A percentile compares a stretch with the other conserved stretches of the same genome.
These are phyloP conservation scores for Teunomyces kruisii DNA, from an alignment of 805 yeast genomes.

Conservation along the genomic window DNA sequence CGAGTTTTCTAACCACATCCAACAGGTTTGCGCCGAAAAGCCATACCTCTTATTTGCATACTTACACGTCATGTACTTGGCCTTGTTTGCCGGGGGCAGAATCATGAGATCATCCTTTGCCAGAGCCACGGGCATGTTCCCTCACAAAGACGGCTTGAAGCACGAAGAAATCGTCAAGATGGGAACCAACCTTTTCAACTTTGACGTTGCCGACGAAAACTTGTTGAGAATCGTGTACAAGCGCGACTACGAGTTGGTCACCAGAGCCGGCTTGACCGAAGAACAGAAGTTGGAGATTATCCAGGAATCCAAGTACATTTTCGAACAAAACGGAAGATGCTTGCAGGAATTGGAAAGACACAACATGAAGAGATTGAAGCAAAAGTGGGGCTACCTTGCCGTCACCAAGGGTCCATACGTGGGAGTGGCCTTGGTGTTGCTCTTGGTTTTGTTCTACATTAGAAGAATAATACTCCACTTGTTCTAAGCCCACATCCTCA, in stretches of 20 bases:
- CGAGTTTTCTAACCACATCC: slow-evolving; percentile 61
- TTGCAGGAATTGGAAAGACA: slow-evolving; percentile 66
- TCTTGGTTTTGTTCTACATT: slow-evolving; percentile 33
- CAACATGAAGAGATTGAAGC: slow-evolving; percentile 57
- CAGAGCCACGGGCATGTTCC: slow-evolving; percentile 70
- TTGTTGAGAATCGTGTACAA: slow-evolving; percentile 65
- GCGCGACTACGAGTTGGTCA: slow-evolving; percentile 73
- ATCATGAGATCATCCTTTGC: slow-evolving; percentile 66
- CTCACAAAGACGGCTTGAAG: slow-evolving; percentile 65
- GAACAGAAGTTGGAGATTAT: slow-evolving; percentile 68
- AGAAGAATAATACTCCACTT: slow-evolving; percentile 26
- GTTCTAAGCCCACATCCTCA: background rate
- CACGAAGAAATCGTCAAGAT: slow-evolving; percentile 57
- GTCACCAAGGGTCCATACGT: slow-evolving; percentile 54
- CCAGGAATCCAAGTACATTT: slow-evolving; percentile 64
- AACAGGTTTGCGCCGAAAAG: slow-evolving; percentile 50
- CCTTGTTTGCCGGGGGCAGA: slow-evolving; percentile 84
- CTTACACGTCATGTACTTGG: slow-evolving; percentile 82
- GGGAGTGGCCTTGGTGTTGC: slow-evolving; percentile 27
- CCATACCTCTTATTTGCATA: slow-evolving; percentile 77
- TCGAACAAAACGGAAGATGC: slow-evolving; percentile 58
- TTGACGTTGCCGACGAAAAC: slow-evolving; percentile 68
- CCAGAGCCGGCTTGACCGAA: slow-evolving; percentile 70
- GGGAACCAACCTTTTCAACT: slow-evolving; percentile 72
- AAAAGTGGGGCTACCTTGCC: slow-evolving; percentile 54